phyloP scores from a whole-genome alignment of 2,329 filamentous ascomycete species.

The Colletotrichum lindemuthianum region DNA sequence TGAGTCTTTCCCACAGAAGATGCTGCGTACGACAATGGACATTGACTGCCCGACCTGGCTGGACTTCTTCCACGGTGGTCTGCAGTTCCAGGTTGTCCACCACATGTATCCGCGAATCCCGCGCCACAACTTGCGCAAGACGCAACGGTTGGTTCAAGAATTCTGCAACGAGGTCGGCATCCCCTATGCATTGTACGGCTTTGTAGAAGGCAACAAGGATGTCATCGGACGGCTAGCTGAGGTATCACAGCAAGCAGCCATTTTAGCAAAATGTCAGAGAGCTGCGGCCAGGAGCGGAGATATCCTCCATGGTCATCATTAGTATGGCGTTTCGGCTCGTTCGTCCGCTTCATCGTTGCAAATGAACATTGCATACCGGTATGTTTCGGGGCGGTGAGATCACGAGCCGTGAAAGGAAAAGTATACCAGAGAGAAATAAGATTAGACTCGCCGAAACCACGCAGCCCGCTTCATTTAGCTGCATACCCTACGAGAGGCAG shows the following conservation, averaged over 20 bases:
- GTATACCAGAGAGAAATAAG: too few species aligned
- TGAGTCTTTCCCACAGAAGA: slow-evolving; percentile 90
- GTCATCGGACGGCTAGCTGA: slow-evolving; percentile 82
- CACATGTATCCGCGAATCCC: slow-evolving; percentile 87
- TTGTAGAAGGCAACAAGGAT: slow-evolving; percentile 83
- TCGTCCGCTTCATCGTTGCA: too few species aligned
- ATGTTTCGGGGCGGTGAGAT: too few species aligned
- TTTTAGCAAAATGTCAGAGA: slow-evolving; percentile 79
- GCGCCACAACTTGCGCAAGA: slow-evolving; percentile 80
- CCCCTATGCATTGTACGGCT: slow-evolving; percentile 87
- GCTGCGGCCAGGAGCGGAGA: slow-evolving; percentile 49
- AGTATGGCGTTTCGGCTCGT: slow-evolving; percentile 14
- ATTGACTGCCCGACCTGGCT: slow-evolving; percentile 89
- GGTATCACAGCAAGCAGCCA: slow-evolving; percentile 81
- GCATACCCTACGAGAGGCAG: too few species aligned
- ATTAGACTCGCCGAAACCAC: too few species aligned
- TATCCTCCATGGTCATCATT: slow-evolving; percentile 33
- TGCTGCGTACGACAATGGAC: slow-evolving; percentile 94
- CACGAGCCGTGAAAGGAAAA: too few species aligned
- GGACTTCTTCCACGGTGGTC: slow-evolving; percentile 87
- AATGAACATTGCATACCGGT: too few species aligned
- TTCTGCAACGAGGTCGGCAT: slow-evolving; percentile 87
- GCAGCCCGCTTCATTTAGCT: too few species aligned
- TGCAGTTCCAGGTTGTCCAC: slow-evolving; percentile 91
- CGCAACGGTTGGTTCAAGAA: slow-evolving; percentile 79